Evolutionary conservation across 257 asterid genomes (phyloP).

Genomic region (Leonotis leonurus): DNA sequence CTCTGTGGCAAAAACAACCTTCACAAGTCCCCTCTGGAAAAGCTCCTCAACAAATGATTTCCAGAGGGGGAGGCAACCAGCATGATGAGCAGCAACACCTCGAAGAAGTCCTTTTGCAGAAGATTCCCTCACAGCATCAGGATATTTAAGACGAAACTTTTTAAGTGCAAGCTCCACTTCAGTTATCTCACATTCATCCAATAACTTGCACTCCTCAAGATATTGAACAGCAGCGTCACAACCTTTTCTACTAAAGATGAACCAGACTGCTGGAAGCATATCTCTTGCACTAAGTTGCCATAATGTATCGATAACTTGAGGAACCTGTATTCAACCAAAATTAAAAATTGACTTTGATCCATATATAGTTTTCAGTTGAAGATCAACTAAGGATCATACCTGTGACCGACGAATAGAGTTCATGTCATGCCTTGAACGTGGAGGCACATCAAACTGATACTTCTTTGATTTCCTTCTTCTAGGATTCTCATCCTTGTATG

Average conservation of each 20-base stretch:
- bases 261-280: conserved; percentile 99
- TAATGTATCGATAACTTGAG: conserved; percentile 85
- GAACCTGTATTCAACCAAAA: conserved; percentile 44
- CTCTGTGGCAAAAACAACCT: conserved; percentile 98
- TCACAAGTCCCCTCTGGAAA: conserved; percentile 85
- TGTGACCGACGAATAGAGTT: conserved; percentile 70
- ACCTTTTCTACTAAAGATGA: conserved; percentile 97
- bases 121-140: conserved; percentile 93
- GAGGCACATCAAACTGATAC: conserved; percentile 40
- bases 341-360: neutral
- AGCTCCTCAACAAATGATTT: conserved; percentile 90
- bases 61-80: conserved; percentile 99
- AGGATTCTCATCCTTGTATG: conserved; percentile 50
- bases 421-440: conserved; percentile 63
- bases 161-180: conserved; percentile 93
- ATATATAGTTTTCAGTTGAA: conserved; percentile 10
- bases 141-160: conserved; percentile 71
- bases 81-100: conserved; percentile 98
- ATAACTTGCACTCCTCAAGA: conserved; percentile 61
- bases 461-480: conserved; percentile 67
- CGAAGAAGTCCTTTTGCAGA: conserved; percentile 86
- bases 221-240: conserved; percentile 98
- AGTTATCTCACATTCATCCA: conserved; percentile 78
- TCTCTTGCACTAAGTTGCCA: conserved; percentile 81
- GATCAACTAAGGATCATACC: conserved; percentile 35